Evolutionary conservation across 1,284 basidiomycete genomes (phyloP).

Genomic region (Cutaneotrichosporon arboriforme): DNA sequence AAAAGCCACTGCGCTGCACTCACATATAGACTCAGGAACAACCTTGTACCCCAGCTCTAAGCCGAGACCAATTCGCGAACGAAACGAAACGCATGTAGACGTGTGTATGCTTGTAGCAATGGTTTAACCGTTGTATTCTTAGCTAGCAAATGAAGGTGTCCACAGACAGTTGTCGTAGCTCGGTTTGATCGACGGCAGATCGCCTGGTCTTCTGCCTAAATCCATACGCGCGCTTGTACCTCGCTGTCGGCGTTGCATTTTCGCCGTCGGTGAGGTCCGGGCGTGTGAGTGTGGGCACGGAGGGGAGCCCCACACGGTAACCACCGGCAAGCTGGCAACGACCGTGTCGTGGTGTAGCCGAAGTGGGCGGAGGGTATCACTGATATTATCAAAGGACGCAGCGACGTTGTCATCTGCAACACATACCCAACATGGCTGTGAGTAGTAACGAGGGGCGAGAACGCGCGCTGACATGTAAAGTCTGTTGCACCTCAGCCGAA

Average conservation of each 20-base stretch:
- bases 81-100: neutral
- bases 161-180: no score
- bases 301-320: neutral
- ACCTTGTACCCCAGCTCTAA: no score
- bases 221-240: neutral
- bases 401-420: neutral
- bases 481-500: neutral
- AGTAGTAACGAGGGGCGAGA: neutral
- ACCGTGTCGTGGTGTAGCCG: neutral
- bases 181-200: neutral
- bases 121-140: neutral
- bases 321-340: neutral
- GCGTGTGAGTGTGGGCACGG: neutral
- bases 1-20: neutral
- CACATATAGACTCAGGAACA: no score
- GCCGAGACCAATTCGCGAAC: no score
- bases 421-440: conserved; percentile 3
- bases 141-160: neutral
- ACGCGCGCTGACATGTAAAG: conserved; percentile 1
- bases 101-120: no score
- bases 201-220: neutral
- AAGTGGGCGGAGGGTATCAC: neutral
- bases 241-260: neutral
- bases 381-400: neutral
- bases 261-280: conserved; percentile 2